Evolutionary conservation across 768 basidiomycete genomes (phyloP).

Genomic region (Atractiella rhizophila): DNA sequence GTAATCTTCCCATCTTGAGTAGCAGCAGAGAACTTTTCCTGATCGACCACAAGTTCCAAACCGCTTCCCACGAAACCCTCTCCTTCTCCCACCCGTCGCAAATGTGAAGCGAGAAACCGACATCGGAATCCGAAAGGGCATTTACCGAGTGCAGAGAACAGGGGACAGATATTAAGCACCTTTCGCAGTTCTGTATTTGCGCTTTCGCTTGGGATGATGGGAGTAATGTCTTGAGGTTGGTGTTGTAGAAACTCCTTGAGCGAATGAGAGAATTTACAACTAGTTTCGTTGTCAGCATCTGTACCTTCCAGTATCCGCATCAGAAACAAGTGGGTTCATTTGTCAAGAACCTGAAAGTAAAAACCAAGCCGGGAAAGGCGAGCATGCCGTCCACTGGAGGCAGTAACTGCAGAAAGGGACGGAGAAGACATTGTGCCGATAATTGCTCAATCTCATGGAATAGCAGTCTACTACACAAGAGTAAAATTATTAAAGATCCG

Average conservation of each 20-base stretch:
- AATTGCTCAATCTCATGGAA: too few relatives aligned
- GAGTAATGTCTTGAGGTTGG: not conserved
- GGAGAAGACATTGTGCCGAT: too few relatives aligned
- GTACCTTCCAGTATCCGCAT: too few relatives aligned
- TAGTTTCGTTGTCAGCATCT: not conserved
- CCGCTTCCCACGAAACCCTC: constrained; percentile 12
- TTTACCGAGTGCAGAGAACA: constrained; percentile 40
- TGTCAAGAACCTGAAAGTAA: too few relatives aligned
- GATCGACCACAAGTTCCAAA: constrained; percentile 30
- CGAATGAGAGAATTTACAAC: constrained; percentile 7
- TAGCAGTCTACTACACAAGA: too few relatives aligned
- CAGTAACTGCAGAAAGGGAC: too few relatives aligned
- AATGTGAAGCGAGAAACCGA: constrained; percentile 61
- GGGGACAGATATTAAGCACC: constrained; percentile 29
- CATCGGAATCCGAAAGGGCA: constrained; percentile 76
- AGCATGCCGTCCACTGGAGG: too few relatives aligned
- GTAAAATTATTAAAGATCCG: too few relatives aligned
- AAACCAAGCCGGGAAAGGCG: too few relatives aligned
- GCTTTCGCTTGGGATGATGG: not conserved
- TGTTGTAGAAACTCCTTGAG: not conserved
- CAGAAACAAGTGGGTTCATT: too few relatives aligned
- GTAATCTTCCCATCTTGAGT: not conserved
- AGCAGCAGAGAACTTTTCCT: constrained; percentile 28
- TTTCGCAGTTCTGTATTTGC: not conserved
- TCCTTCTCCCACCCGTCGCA: constrained; percentile 29